These are phyloP conservation scores for Parasitella parasitica DNA, from an alignment of 371 early-diverging fungal species.

Conservation along the genomic window DNA sequence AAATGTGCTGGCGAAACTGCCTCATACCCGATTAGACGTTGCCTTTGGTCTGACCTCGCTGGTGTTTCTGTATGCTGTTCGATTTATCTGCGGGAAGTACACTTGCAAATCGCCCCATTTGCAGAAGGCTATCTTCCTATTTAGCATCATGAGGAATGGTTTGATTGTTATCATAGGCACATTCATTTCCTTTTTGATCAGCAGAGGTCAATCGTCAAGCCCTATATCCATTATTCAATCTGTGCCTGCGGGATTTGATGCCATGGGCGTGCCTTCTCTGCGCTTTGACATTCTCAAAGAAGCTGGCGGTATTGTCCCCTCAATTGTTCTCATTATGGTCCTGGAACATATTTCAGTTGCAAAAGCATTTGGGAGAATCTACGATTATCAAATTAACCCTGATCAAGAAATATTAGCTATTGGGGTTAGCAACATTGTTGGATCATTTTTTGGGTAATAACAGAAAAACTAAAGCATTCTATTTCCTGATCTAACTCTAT, in stretches of 20 bases:
- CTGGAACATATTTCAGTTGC: constrained; percentile 83
- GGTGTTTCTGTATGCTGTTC: constrained; percentile 37
- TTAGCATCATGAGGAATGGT: constrained; percentile 49
- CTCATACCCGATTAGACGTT: constrained; percentile 42
- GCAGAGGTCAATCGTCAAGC: constrained; percentile 15
- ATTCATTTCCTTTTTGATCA: constrained; percentile 36
- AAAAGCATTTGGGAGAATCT: constrained; percentile 69
- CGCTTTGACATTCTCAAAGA: constrained; percentile 36
- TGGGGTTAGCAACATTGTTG: constrained; percentile 77
- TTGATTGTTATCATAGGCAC: constrained; percentile 46
- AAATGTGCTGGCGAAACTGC: constrained; percentile 42
- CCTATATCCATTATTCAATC: constrained; percentile 57
- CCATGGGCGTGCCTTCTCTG: constrained; percentile 50
- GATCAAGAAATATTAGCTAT: constrained; percentile 89
- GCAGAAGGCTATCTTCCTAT: constrained; percentile 36
- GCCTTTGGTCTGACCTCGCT: constrained; percentile 50
- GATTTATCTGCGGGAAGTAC: constrained; percentile 32
- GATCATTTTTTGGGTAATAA: constrained; percentile 76
- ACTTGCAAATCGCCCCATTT: constrained; percentile 23
- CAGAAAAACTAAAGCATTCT: neutral
- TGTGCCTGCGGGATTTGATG: constrained; percentile 71
- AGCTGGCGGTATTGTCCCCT: constrained; percentile 52
- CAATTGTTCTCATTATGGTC: constrained; percentile 68
- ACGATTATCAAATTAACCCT: constrained; percentile 49
- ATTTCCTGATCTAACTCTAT: constrained; percentile 14